Evolutionary conservation across 2,329 filamentous ascomycete genomes (phyloP), one percentile per base, ranked within the genome.

Genomic region (Alternaria incomplexa): DNA sequence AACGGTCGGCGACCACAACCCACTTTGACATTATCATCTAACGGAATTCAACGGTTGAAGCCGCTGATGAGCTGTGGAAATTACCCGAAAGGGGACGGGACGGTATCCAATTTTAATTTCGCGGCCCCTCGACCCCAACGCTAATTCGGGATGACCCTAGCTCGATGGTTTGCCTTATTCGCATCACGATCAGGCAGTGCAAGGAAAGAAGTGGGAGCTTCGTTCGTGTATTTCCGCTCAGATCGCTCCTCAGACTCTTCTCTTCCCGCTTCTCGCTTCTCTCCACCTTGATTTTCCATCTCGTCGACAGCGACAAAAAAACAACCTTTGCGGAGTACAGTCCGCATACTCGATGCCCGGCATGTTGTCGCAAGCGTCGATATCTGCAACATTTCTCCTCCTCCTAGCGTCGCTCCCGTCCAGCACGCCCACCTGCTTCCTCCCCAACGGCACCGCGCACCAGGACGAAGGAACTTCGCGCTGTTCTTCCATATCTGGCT

Each of bases 381-480:
- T 23, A 25, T 52, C 48, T 52, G 20, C 20, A 22, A 40, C 6
- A 23, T 40, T 52, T 23, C 47, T 56, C 11, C 40, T 59, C 32
- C 17, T 59, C 46, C 13, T 26, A n/a, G 15, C 12, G 13, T 15
- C 47, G 10, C 28, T 58, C n/a, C 20, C 25, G 15, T 25, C 47
- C 45, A 50, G 45, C 22, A 26, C 32, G 25, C 45, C 59, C 20
- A 40, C 54, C 15, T 62, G 59, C 36, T 62, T 47, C 26, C 54
- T 57, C 36, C 59, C 59, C 36, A 62, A 62, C 36, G 53, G 59
- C 40, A 62, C 59, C 17, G 40, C 23, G 7, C 46, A 36, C 26
- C 44, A 47, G 36, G 44, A 56, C 20, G 12, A 22, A 12, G 46
- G 36, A n/a, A 45, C 57, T 7, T 47, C 47, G 20, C 55, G 55